Evolutionary conservation across 2,329 filamentous ascomycete species (phyloP), one percentile per base, ranked within the genome.

Genomic region (Emergomyces pasteurianus): DNA sequence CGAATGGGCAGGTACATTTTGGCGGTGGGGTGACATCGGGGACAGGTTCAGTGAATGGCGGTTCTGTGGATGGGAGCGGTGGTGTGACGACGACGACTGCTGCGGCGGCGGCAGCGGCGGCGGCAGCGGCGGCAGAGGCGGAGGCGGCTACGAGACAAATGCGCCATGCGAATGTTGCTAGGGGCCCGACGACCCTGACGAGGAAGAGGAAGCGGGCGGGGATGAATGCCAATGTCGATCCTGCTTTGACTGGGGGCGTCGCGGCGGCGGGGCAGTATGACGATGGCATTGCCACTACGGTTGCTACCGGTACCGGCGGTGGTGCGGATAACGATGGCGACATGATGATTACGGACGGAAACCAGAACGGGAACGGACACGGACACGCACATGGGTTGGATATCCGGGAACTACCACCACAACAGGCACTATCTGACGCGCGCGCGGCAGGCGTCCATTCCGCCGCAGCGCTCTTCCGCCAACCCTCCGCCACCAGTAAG

Each of bases 401-500:
- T 59, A 74, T 77, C 61, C 71, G 74, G 16, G 64, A 71, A 46
- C 65, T 72, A 40, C 71, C 74, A 3, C 69, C 70, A n/a, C 67
- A 67, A n/a, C 72, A 73, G 58, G 72, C 73, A 6, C 63, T 75
- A 23, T 71, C 73, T 1, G 76, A 80, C 63, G 75, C 78, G 53
- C 78, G 78, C 38, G 74, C 79, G 26, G 76, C 77, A 43, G 80
- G 79, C 55, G 74, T 82, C 5, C 79, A 82, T 69, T 81, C 77
- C n/a, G 77, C 80, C 0, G 79, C 79, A 0, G 80, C 81, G 2
- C 72, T 83, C 10, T 83, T 83, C 64, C 75, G 81, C 14, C 75
- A 77, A 52, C 75, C 76, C 3, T 78, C 71, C 12, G 69, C 77
- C 2, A 74, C 74, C 40, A 76, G 78, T 58, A 81, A 81, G 68